Percentiles rank a stretch among this genome's conserved stretches.
Evolutionary conservation across 768 basidiomycete genomes (phyloP).

Genomic region (Serendipita sp.): DNA sequence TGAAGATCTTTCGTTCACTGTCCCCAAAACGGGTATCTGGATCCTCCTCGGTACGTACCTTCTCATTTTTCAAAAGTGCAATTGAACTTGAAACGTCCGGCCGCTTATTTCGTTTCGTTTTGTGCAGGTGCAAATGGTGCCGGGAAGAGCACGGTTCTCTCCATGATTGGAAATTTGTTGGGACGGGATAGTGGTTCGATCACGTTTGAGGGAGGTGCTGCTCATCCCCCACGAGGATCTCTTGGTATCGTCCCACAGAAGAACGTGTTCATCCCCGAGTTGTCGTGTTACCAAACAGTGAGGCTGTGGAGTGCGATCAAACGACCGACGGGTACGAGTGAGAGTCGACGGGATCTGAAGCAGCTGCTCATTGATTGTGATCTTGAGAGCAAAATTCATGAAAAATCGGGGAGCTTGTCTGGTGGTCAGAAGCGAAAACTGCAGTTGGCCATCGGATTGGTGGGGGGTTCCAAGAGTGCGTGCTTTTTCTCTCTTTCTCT

Average conservation of each 20-base stretch:
- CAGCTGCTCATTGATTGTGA: constrained; percentile 60
- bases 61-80: background rate
- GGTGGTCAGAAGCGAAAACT: constrained; percentile 76
- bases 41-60: constrained; percentile 61
- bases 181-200: constrained; percentile 45
- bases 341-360: constrained; percentile 38
- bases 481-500: background rate
- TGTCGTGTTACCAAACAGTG: constrained; percentile 59
- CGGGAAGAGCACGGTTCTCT: constrained; percentile 60
- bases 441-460: constrained; percentile 64
- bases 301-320: constrained; percentile 62
- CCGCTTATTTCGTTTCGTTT: background rate
- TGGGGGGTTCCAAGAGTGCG: constrained; percentile 59
- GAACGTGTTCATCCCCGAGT: constrained; percentile 65
- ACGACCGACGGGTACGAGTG: constrained; percentile 27
- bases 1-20: constrained; percentile 45
- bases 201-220: constrained; percentile 31
- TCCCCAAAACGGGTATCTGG: constrained; percentile 62
- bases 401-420: constrained; percentile 49
- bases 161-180: constrained; percentile 47
- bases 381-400: constrained; percentile 48
- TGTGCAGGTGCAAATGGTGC: constrained; percentile 32
- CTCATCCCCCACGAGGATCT: constrained; percentile 43
- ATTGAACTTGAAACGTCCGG: background rate
- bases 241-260: constrained; percentile 72